A percentile compares a stretch with the other conserved stretches of the same genome.
Evolutionary conservation across 2,329 filamentous ascomycete genomes (phyloP).

Genomic region (Coniochaeta sp.): DNA sequence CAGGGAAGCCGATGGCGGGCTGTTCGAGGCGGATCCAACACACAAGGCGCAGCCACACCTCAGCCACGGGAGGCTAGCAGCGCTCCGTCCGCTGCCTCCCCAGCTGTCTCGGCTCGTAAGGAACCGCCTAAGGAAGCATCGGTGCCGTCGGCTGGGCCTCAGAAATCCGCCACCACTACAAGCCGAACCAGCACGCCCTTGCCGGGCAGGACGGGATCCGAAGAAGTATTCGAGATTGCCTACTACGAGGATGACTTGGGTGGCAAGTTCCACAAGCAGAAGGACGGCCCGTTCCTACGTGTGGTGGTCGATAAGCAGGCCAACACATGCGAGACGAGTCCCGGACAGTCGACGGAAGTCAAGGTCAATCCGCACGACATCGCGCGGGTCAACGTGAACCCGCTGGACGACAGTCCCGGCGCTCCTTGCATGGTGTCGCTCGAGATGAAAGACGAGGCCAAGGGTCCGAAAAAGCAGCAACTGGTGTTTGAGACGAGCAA

Average conservation of each 20-base stretch:
- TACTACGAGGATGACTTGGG: background rate
- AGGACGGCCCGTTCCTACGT: background rate
- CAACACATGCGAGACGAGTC: background rate
- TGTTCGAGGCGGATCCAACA: background rate
- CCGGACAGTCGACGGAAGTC: background rate
- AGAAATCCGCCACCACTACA: background rate
- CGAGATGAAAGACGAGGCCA: background rate
- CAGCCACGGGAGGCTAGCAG: background rate
- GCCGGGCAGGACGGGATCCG: background rate
- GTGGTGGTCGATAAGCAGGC: background rate
- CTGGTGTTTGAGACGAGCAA: slow-evolving; percentile 13
- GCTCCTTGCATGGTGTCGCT: slow-evolving; percentile 9
- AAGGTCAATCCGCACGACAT: slow-evolving; percentile 4
- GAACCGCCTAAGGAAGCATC: background rate
- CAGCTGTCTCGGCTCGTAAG: background rate
- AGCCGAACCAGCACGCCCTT: background rate
- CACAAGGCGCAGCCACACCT: background rate
- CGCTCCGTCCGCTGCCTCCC: background rate
- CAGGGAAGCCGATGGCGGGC: background rate
- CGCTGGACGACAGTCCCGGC: background rate
- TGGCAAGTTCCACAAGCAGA: background rate
- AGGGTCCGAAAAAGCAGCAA: slow-evolving; percentile 4
- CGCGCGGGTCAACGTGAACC: slow-evolving; percentile 2
- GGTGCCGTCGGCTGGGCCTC: background rate
- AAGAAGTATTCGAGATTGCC: slow-evolving; percentile 1